These are phyloP conservation scores for Rhizopogon sp. DNA, from an alignment of 768 basidiomycete genomes.

Conservation along the genomic window DNA sequence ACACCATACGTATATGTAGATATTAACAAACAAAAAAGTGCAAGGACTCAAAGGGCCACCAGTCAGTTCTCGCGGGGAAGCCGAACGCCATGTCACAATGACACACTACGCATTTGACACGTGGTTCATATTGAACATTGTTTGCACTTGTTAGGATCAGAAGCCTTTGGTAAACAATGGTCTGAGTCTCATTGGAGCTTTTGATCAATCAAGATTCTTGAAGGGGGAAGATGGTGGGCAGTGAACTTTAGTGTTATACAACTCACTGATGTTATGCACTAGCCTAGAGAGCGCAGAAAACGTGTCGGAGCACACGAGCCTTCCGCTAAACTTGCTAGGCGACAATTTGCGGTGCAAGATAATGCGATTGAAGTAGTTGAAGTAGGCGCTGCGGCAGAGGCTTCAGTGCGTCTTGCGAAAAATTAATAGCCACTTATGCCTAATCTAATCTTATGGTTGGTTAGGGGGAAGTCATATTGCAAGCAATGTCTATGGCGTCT, in stretches of 20 bases:
- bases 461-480: neutral
- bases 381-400: conserved; percentile 34
- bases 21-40: too few relatives aligned
- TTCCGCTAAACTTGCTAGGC: conserved; percentile 45
- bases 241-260: neutral
- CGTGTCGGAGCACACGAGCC: conserved; percentile 45
- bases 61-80: too few relatives aligned
- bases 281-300: conserved; percentile 33
- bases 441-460: neutral
- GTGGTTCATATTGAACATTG: neutral
- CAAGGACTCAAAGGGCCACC: too few relatives aligned
- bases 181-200: neutral
- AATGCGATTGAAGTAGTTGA: conserved; percentile 44
- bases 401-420: conserved; percentile 33
- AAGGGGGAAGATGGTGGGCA: conserved; percentile 16
- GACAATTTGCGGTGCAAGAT: conserved; percentile 46
- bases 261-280: conserved; percentile 17
- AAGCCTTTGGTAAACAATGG: neutral
- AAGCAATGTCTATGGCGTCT: conserved; percentile 33
- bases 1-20: too few relatives aligned
- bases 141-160: neutral
- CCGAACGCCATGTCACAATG: too few relatives aligned
- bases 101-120: too few relatives aligned
- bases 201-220: too few relatives aligned
- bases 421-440: neutral